Percentiles rank a stretch among this genome's conserved stretches.
Conservation (phyloP, 2,329 filamentous ascomycete genomes). For the Cercospora zeina region DNA sequence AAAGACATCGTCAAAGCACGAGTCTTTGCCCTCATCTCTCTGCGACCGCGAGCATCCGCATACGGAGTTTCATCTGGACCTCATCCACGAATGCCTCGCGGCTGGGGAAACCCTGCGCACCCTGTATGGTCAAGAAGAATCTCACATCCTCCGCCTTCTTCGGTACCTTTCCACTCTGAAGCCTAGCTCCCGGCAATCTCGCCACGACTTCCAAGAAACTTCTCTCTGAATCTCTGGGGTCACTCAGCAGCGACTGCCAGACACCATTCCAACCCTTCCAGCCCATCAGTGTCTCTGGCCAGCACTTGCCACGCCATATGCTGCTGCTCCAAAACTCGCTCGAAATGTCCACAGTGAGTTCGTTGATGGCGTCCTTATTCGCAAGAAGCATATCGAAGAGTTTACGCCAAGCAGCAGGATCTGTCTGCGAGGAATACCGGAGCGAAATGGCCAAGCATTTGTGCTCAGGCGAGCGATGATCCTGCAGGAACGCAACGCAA, state of each 20-base stretch:
- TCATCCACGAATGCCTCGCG: conserved; percentile 21
- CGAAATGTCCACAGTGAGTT: conserved; percentile 16
- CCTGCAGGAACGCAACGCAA: conserved; percentile 19
- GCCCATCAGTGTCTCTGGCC: conserved; percentile 11
- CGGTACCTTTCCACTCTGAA: conserved; percentile 4
- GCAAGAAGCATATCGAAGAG: conserved; percentile 11
- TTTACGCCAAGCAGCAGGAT: conserved; percentile 17
- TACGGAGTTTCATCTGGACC: conserved; percentile 15
- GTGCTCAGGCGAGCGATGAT: conserved; percentile 15
- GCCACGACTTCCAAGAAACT: conserved; percentile 18
- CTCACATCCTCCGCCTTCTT: conserved; percentile 18
- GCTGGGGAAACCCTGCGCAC: conserved; percentile 5
- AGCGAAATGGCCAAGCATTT: conserved; percentile 1
- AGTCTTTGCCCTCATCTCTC: neutral
- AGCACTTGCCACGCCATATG: conserved; percentile 10
- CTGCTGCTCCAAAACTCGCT: conserved; percentile 18
- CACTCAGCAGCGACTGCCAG: conserved; percentile 7
- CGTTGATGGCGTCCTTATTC: conserved; percentile 13
- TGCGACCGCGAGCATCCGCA: conserved; percentile 7
- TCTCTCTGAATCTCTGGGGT: conserved; percentile 5
- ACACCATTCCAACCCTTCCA: conserved; percentile 16
- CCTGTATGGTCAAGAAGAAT: conserved; percentile 17
- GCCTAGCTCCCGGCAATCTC: conserved; percentile 13
- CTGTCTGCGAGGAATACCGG: conserved; percentile 14
- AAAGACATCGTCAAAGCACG: neutral